phyloP scores from a whole-genome alignment of 345 rosid genomes.

The Eucalyptus polybractea region DNA sequence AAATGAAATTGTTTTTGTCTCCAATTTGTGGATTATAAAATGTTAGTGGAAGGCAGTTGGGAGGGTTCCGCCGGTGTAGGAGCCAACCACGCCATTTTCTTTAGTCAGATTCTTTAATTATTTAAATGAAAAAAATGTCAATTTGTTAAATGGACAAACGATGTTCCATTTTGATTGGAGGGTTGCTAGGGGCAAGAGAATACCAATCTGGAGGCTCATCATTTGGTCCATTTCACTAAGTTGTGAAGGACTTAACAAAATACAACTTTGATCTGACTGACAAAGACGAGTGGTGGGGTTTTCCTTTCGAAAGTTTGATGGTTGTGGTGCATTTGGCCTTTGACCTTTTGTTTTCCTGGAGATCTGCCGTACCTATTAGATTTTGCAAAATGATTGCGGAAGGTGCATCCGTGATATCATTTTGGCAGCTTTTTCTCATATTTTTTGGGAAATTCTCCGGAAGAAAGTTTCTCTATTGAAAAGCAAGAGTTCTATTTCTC shows the following conservation, averaged over 20 bases:
- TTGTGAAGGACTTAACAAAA: not conserved
- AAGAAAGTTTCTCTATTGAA: not conserved
- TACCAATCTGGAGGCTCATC: not conserved
- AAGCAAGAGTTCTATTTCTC: not conserved
- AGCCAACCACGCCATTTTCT: not conserved
- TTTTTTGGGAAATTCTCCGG: not conserved
- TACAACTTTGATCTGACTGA: not conserved
- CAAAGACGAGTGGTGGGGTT: not conserved
- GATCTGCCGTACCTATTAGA: not conserved
- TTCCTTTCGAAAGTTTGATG: not conserved
- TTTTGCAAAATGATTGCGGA: not conserved
- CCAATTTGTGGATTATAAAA: not conserved
- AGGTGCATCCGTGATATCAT: not conserved
- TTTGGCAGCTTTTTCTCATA: not conserved
- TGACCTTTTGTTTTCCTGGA: not conserved
- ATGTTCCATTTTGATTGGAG: not conserved
- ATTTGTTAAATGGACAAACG: not conserved
- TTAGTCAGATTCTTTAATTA: not conserved
- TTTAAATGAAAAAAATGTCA: not conserved
- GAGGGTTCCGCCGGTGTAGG: not conserved
- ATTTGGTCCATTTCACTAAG: not conserved
- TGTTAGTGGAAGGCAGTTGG: not conserved
- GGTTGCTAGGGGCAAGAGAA: not conserved
- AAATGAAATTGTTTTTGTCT: not conserved
- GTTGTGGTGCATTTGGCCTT: not conserved